Evolutionary conservation across 257 asterid genomes (phyloP), one percentile per base, ranked within the genome.

Genomic region (Salvia miltiorrhiza): DNA sequence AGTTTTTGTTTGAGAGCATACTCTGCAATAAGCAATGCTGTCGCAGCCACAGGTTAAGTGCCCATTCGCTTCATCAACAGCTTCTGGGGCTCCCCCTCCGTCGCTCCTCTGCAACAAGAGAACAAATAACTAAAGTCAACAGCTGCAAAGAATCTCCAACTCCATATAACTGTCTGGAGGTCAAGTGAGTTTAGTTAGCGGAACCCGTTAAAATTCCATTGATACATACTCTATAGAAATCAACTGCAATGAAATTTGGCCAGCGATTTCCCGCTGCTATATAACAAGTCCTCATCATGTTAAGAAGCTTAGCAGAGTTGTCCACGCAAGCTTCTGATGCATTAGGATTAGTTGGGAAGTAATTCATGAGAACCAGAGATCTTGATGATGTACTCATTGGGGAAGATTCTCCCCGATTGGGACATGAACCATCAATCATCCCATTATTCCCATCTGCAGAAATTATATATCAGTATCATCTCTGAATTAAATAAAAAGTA

Each of bases 211-310:
- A 39, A 37, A 58, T 43, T 67, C 49, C 35, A 67, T 32, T 4
- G 23, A 1, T 19, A 14, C 12, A 7, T 79, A 89, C 98, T 79
- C 76, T 80, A 78, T 93, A 93, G 73, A 85, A 93, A 70, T 93
- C 97, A 44, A 93, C 95, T 9, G 98, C 92, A 50, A 93, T 82
- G 83, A 93, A 93, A 81, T 93, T 93, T 0, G 98, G 97, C 98
- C 98, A 93, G 16, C 98, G 78, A 43, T 75, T 79, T 39, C n/a
- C 90, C 97, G 1, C 78, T 84, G 95, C 90, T 61, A 37, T 63
- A 61, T 78, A 80, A 71, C 98, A 93, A 70, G 88, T 86, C 48
- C 73, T 75, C 78, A 77, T 83, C 98, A 82, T 88, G 32, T 58
- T 68, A 45, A 71, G 12, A 23, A 90, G 78, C 17, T 72, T 75